These are phyloP conservation scores for Penicillium angulare DNA, from an alignment of 495 filamentous ascomycete species.

Conservation along the genomic window DNA sequence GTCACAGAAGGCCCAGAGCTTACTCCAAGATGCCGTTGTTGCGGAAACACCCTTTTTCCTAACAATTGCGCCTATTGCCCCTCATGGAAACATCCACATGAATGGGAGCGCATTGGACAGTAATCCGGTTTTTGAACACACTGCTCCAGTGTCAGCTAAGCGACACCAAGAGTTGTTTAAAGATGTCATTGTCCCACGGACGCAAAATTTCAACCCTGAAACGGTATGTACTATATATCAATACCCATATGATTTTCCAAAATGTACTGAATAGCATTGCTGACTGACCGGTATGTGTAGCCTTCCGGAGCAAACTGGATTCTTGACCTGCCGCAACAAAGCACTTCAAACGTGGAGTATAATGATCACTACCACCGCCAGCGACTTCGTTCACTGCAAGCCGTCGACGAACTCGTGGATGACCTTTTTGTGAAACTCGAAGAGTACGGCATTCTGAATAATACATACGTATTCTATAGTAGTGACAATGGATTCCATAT, in stretches of 20 bases:
- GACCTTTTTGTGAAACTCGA: conserved; percentile 46
- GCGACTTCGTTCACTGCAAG: conserved; percentile 54
- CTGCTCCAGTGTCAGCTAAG: conserved; percentile 1
- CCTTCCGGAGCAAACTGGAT: conserved; percentile 60
- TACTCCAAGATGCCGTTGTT: conserved; percentile 50
- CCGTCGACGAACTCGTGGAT: conserved; percentile 62
- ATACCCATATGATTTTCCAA: no score
- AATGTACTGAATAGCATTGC: no score
- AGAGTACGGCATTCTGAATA: conserved; percentile 46
- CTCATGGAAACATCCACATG: conserved; percentile 52
- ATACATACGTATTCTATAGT: conserved; percentile 65
- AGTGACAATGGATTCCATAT: conserved; percentile 70
- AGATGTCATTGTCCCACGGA: conserved; percentile 7
- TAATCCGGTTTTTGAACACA: not conserved
- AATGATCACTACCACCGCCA: conserved; percentile 59
- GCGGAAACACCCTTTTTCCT: conserved; percentile 54
- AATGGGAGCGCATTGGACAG: conserved; percentile 9
- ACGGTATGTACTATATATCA: conserved; percentile 47
- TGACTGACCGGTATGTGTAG: no score
- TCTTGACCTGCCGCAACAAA: conserved; percentile 42
- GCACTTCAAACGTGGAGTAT: conserved; percentile 49
- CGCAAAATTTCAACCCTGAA: conserved; percentile 23
- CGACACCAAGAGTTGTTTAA: conserved; percentile 10
- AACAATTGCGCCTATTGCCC: conserved; percentile 55
- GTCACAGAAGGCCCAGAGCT: conserved; percentile 50